These are phyloP conservation scores for Colletotrichum viniferum DNA, from an alignment of 2,329 filamentous ascomycete genomes.

Conservation along the genomic window DNA sequence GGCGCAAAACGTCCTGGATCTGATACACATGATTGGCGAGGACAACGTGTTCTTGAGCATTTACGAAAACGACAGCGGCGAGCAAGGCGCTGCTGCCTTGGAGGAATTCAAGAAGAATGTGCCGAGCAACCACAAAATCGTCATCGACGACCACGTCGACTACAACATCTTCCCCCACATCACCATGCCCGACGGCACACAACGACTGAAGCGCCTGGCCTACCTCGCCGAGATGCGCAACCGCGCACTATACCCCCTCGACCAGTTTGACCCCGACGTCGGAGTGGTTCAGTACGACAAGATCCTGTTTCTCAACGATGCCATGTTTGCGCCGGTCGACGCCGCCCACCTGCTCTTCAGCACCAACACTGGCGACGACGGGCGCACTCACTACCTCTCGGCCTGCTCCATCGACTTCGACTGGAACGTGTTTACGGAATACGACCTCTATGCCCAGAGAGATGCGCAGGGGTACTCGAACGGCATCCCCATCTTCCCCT, in stretches of 20 bases:
- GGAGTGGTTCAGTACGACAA: conserved; percentile 51
- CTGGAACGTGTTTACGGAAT: conserved; percentile 69
- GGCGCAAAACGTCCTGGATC: conserved; percentile 62
- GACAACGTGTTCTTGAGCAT: conserved; percentile 74
- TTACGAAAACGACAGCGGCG: conserved; percentile 73
- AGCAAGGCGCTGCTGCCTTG: conserved; percentile 59
- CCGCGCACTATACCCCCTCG: conserved; percentile 67
- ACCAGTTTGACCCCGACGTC: conserved; percentile 44
- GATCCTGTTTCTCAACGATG: conserved; percentile 71
- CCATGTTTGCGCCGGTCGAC: conserved; percentile 56
- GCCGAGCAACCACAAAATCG: conserved; percentile 53
- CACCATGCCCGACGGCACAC: conserved; percentile 64
- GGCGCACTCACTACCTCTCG: conserved; percentile 64
- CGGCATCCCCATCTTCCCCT: conserved; percentile 71
- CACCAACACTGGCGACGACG: conserved; percentile 58
- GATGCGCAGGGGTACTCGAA: conserved; percentile 68
- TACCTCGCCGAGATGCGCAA: conserved; percentile 78
- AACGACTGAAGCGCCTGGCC: conserved; percentile 73
- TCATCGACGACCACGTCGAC: conserved; percentile 64
- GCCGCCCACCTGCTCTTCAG: conserved; percentile 65
- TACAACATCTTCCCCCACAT: conserved; percentile 61
- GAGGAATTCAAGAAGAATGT: conserved; percentile 51
- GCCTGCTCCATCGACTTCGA: conserved; percentile 74
- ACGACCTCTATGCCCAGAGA: conserved; percentile 76
- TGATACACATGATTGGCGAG: conserved; percentile 69